These are phyloP conservation scores for Sporothrix globosa DNA, from an alignment of 2,329 filamentous ascomycete species.

Conservation along the genomic window DNA sequence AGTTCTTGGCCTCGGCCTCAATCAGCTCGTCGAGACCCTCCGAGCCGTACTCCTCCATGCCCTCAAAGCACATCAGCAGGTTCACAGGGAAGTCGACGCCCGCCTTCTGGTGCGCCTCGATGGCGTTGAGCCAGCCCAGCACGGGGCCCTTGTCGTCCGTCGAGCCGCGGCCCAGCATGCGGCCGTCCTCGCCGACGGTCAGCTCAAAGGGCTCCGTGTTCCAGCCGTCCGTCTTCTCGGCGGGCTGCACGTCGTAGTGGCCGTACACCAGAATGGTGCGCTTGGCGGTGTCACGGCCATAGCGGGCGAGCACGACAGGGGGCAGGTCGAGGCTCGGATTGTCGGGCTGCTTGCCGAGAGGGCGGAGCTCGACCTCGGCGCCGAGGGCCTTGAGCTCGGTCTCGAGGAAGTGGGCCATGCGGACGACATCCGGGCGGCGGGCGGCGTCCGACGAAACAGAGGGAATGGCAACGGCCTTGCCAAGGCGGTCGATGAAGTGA, in stretches of 20 bases:
- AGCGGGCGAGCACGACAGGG: constrained; percentile 87
- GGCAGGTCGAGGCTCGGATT: constrained; percentile 89
- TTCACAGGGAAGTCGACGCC: constrained; percentile 96
- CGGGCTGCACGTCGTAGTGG: constrained; percentile 98
- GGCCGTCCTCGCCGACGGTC: constrained; percentile 82
- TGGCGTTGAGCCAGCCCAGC: constrained; percentile 95
- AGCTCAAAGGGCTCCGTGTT: constrained; percentile 91
- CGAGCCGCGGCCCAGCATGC: constrained; percentile 94
- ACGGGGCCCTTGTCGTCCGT: constrained; percentile 99
- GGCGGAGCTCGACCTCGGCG: constrained; percentile 82
- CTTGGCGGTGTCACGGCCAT: constrained; percentile 90
- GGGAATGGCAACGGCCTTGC: constrained; percentile 92
- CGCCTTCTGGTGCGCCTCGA: constrained; percentile 95
- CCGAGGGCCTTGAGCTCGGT: constrained; percentile 81
- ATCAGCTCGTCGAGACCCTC: constrained; percentile 97
- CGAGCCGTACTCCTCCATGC: constrained; percentile 98
- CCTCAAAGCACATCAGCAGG: constrained; percentile 98
- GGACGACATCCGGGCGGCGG: constrained; percentile 86
- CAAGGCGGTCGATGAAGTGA: constrained; percentile 85
- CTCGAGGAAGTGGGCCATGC: constrained; percentile 92
- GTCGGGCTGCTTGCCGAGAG: constrained; percentile 87
- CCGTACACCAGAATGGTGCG: constrained; percentile 95
- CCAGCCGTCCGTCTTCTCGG: constrained; percentile 92
- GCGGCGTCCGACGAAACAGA: constrained; percentile 92
- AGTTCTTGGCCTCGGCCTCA: constrained; percentile 84